A percentile compares a stretch with the other conserved stretches of the same genome.
Evolutionary conservation across 345 rosid species (phyloP).

Genomic region (Hypericum androsaemum): DNA sequence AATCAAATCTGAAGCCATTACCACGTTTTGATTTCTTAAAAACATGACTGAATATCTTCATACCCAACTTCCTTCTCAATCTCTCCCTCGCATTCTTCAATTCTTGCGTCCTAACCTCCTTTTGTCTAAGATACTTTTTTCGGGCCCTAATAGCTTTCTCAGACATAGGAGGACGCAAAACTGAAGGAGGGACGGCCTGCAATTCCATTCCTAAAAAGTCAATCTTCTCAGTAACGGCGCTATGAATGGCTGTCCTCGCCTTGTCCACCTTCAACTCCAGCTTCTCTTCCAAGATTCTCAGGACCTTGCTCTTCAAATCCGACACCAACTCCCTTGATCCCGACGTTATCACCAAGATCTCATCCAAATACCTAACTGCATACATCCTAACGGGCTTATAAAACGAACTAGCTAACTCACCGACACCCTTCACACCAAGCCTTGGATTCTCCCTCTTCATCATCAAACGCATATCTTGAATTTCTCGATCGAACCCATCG

Average conservation of each 20-base stretch:
- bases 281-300: slow-evolving; percentile 44
- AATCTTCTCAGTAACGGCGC: slow-evolving; percentile 74
- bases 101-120: slow-evolving; percentile 66
- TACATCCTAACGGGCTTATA: slow-evolving; percentile 57
- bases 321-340: slow-evolving; percentile 57
- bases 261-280: slow-evolving; percentile 58
- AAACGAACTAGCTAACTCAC: slow-evolving; percentile 32
- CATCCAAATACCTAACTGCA: slow-evolving; percentile 81
- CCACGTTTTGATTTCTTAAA: slow-evolving; percentile 64
- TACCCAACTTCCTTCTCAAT: slow-evolving; percentile 62
- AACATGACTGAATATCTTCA: slow-evolving; percentile 60
- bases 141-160: slow-evolving; percentile 79
- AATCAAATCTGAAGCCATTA: slow-evolving; percentile 40
- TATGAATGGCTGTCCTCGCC: slow-evolving; percentile 55
- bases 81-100: slow-evolving; percentile 76
- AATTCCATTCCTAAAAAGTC: slow-evolving; percentile 70
- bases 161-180: slow-evolving; percentile 67
- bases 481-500: slow-evolving; percentile 55
- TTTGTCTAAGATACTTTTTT: slow-evolving; percentile 80
- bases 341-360: slow-evolving; percentile 66
- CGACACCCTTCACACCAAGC: slow-evolving; percentile 24
- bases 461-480: slow-evolving; percentile 51
- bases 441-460: slow-evolving; percentile 41
- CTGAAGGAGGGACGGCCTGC: slow-evolving; percentile 84
- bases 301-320: slow-evolving; percentile 52